Conservation (phyloP, 139 green algal species). For the Chlamydomonas sp. region DNA sequence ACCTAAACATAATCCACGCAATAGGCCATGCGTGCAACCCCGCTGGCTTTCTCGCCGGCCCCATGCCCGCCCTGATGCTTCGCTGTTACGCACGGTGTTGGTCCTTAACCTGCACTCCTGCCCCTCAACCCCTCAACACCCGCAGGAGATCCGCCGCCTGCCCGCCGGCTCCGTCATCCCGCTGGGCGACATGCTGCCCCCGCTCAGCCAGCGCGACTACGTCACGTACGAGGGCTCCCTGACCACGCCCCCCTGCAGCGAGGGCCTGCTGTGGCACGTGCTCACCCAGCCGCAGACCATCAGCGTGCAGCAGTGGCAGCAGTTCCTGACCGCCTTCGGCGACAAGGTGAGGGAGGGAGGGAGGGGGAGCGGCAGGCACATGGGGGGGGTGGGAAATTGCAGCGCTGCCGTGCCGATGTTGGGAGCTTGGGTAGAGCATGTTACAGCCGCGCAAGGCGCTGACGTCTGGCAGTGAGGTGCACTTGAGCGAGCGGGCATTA, state of each 20-base stretch:
- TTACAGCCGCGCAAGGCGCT: too few relatives aligned
- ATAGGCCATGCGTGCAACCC: too few relatives aligned
- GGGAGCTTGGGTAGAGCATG: too few relatives aligned
- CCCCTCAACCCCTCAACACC: background rate
- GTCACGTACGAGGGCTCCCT: conserved; percentile 53
- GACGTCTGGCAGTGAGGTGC: too few relatives aligned
- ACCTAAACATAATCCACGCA: too few relatives aligned
- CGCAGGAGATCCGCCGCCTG: conserved; percentile 18
- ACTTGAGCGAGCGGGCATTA: too few relatives aligned
- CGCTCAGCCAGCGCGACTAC: background rate
- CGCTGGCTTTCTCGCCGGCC: background rate
- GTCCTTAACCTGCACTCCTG: background rate
- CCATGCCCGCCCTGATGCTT: too few relatives aligned
- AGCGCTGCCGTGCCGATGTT: too few relatives aligned
- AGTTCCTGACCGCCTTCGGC: conserved; percentile 9
- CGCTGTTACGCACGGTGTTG: too few relatives aligned
- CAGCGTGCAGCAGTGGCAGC: conserved; percentile 25
- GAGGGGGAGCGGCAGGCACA: background rate
- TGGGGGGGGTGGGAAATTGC: too few relatives aligned
- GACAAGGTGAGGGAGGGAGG: background rate
- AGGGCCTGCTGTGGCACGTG: conserved; percentile 71
- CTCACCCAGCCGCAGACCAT: conserved; percentile 37
- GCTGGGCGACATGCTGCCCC: background rate
- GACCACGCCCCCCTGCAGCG: conserved; percentile 70
- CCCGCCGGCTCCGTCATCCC: background rate